Evolutionary conservation across 495 filamentous ascomycete species (phyloP).

Genomic region (Parathielavia appendiculata): DNA sequence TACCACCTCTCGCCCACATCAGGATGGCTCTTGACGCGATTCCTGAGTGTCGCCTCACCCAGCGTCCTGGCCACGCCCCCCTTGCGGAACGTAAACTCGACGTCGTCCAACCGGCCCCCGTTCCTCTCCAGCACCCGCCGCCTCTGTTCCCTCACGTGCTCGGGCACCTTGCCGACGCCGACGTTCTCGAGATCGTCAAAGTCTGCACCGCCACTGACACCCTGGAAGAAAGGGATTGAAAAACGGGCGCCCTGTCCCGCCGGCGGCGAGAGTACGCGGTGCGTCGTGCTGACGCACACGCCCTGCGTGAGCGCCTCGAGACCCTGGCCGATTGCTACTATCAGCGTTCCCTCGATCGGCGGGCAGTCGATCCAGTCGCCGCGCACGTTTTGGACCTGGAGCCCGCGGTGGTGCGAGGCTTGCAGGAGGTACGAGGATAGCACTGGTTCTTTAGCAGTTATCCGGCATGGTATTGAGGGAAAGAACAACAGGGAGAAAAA

Average conservation of each 20-base stretch:
- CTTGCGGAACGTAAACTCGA: constrained; percentile 72
- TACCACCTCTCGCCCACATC: constrained; percentile 88
- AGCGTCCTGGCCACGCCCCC: constrained; percentile 58
- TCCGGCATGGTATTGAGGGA: background rate
- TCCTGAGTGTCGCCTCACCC: constrained; percentile 78
- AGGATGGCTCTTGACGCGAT: constrained; percentile 83
- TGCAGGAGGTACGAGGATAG: constrained; percentile 84
- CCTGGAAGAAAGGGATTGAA: constrained; percentile 90
- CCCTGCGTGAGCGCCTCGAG: constrained; percentile 87
- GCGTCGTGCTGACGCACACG: constrained; percentile 80
- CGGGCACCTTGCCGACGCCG: constrained; percentile 62
- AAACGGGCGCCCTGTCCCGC: constrained; percentile 67
- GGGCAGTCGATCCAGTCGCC: constrained; percentile 76
- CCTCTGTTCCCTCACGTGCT: constrained; percentile 54
- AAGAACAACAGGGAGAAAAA: background rate
- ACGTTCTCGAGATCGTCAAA: constrained; percentile 62
- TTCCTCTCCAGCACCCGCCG: constrained; percentile 45
- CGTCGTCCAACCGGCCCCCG: constrained; percentile 57
- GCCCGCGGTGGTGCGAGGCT: constrained; percentile 67
- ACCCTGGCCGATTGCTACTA: constrained; percentile 90
- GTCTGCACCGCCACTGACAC: constrained; percentile 72
- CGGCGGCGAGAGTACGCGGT: constrained; percentile 66
- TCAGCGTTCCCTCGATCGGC: constrained; percentile 58
- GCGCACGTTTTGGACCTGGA: constrained; percentile 83
- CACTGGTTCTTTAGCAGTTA: constrained; percentile 32